Percentiles rank a stretch among this genome's conserved stretches.
phyloP scores from a whole-genome alignment of 2,329 filamentous ascomycete genomes.

The Colletotrichum caudatum region DNA sequence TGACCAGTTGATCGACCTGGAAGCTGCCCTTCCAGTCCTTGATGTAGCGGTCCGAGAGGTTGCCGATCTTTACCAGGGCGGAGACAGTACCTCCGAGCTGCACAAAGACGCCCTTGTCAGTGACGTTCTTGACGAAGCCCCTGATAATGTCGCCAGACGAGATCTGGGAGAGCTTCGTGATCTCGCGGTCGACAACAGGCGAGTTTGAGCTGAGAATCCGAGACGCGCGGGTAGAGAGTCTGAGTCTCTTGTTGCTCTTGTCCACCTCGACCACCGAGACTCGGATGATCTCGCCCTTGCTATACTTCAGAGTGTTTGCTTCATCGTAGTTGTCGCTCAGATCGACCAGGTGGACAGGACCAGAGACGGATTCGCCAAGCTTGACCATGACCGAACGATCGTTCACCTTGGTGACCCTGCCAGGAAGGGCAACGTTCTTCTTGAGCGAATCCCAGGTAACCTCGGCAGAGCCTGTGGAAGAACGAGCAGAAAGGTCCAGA shows the following conservation, averaged over 20 bases:
- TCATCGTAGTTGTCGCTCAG: conserved; percentile 88
- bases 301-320: conserved; percentile 79
- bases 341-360: conserved; percentile 84
- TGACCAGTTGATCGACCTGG: conserved; percentile 89
- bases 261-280: conserved; percentile 89
- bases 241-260: conserved; percentile 83
- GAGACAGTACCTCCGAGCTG: conserved; percentile 84
- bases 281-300: conserved; percentile 87
- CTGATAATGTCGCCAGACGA: conserved; percentile 83
- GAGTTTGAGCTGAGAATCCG: conserved; percentile 89
- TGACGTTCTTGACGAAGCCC: conserved; percentile 91
- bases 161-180: conserved; percentile 77
- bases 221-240: conserved; percentile 86
- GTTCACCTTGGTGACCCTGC: conserved; percentile 85
- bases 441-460: conserved; percentile 79
- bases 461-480: conserved; percentile 66
- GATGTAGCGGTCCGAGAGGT: conserved; percentile 89
- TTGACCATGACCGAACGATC: conserved; percentile 89
- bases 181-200: conserved; percentile 83
- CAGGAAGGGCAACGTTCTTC: conserved; percentile 84
- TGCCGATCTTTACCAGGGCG: conserved; percentile 85
- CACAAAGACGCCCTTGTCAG: conserved; percentile 90
- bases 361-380: conserved; percentile 83
- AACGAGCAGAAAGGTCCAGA: conserved; percentile 85
- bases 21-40: conserved; percentile 97